Base-by-base conservation (phyloP, 1,139 yeast genomes). In the Blastobotrys apis region DNA sequence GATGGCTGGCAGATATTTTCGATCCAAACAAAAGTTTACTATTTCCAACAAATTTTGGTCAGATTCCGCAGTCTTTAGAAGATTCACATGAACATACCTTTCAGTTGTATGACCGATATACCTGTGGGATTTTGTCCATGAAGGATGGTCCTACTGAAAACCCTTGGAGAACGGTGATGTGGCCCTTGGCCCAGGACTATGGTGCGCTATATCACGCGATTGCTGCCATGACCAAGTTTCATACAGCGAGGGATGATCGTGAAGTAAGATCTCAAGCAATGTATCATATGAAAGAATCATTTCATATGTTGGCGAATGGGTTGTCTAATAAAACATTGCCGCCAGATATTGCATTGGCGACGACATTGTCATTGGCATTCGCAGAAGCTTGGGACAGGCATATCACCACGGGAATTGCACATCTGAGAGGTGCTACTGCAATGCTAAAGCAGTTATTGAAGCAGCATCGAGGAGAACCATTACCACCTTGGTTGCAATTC, bases 331-430 rank as follows among this genome's bases (percentile, higher is more conserved):
- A 64, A 26, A 66, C 73, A 2, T 67, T 78, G 10, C 81, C 81
- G 1, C 77, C 79, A n/a, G 84, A 80, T 54, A 76, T 80, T 20
- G 84, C 85, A 1, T 64, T 81, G 25, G 79, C 82, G 0, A 77
- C 84, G 0, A 80, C 86, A 50, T 60, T 81, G 44, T 76, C 78
- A 21, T 64, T 81, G 47, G 81, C 85, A 0, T 74, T 78, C 41
- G 74, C 82, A 39, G 87, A 81, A 58, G 72, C 81, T 1, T 81
- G 86, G 85, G 83, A 79, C 55, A 73, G 81, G 16, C 81, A 75
- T 51, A 79, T 74, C 4, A 72, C 80, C 6, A 78, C 81, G 33
- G 85, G 85, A 15, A 77, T 80, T 44, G 81, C 83, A 1, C 86
- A 80, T 63, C 68, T 79, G 49, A 75, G 76, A 55, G 85, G 85